Evolutionary conservation across 192 early-diverging fungal genomes (phyloP), one percentile per base, ranked within the genome.

Genomic region (Phycomyces blakesleeanus): DNA sequence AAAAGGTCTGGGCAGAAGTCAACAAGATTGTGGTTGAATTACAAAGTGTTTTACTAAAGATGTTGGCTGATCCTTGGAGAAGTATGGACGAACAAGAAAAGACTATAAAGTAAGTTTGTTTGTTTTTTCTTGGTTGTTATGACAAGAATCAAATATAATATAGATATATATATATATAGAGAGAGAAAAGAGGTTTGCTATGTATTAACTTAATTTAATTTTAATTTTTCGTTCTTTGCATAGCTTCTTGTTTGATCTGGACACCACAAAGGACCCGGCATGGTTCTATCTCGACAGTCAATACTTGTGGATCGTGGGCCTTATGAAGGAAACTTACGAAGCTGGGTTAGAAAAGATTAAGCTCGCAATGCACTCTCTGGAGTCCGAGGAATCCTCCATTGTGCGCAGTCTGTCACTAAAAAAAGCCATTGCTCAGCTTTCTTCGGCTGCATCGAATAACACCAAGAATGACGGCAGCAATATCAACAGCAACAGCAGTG

Each of bases 1-100:
- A 95, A 59, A 88, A 91, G 61, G 92, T 98, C 37, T 98, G 96
- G 96, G 77, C 71, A 0, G 95, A 97, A 70, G 94, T 96, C 9
- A 89, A 91, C 50, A 81, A 87, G 29, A 92, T 93, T 65, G 86
- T 96, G 6, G 81, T 80, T 0, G 78, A 81, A 57, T 68, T 95
- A 16, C 77, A 87, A 51, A 79, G 83, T n/a, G 83, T 88, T 9
- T 74, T 98, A 63, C 87, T 91, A 39, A 79, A 80, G 50, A 83
- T 89, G 66, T 73, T 98, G 55, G 83, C 80, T 12, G 89, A 93
- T 60, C 82, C 87, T 11, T 89, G 85, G 81, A 75, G 81, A 21
- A 75, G 89, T 11, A 84, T 95, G 71, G 93, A 95, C 39, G 88
- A 88, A 51, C 96, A 97, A 71, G 95, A 97, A 69, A 86, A 87